phyloP scores from a whole-genome alignment of 306 rosid species.

The Acacia acuminata region DNA sequence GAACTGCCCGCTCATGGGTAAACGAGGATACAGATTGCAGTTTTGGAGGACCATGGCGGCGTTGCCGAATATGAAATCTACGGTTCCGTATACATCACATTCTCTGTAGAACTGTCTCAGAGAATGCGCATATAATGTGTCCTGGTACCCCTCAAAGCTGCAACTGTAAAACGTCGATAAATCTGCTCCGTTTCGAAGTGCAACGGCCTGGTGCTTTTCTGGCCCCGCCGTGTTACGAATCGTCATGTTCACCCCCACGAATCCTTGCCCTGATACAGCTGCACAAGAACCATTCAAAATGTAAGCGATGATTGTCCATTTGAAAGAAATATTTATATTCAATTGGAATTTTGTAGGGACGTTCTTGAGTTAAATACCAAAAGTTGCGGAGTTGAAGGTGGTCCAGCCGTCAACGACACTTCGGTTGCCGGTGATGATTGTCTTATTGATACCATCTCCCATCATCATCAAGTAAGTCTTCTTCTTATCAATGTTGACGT shows the following conservation, averaged over 20 bases:
- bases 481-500: constrained; percentile 63
- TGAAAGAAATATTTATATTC: background rate
- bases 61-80: constrained; percentile 94
- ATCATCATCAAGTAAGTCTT: constrained; percentile 75
- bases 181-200: constrained; percentile 81
- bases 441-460: constrained; percentile 85
- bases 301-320: background rate
- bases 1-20: constrained; percentile 80
- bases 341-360: background rate
- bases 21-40: constrained; percentile 81
- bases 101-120: constrained; percentile 87
- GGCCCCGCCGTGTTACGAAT: constrained; percentile 89
- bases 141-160: constrained; percentile 91
- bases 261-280: constrained; percentile 78
- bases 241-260: constrained; percentile 81
- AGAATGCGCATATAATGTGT: constrained; percentile 80
- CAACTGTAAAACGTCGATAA: constrained; percentile 82
- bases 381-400: constrained; percentile 86
- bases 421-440: constrained; percentile 73
- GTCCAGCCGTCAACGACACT: constrained; percentile 87
- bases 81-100: constrained; percentile 84
- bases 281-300: background rate
- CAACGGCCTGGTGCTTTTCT: constrained; percentile 86
- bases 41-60: constrained; percentile 85
- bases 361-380: constrained; percentile 47